These are phyloP conservation scores for Sporothrix mexicana DNA, from an alignment of 2,329 filamentous ascomycete species.

Conservation along the genomic window DNA sequence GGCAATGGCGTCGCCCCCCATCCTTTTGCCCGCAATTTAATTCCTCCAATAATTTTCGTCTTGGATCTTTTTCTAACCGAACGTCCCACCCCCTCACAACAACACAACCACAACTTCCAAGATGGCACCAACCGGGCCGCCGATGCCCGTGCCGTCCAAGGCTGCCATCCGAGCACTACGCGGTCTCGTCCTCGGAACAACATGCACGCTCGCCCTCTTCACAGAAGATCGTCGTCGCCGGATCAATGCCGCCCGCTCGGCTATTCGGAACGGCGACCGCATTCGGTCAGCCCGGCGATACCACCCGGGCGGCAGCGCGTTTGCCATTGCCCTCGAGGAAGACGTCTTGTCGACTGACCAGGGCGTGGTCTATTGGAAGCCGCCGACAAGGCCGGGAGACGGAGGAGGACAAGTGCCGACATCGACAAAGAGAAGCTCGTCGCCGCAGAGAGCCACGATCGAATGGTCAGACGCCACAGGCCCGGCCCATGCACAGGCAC, in stretches of 20 bases:
- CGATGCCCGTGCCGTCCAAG: slow-evolving; percentile 53
- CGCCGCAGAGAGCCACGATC: background rate
- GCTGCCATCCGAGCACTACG: slow-evolving; percentile 53
- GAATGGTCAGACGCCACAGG: background rate
- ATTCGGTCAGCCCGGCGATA: slow-evolving; percentile 50
- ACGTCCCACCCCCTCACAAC: background rate
- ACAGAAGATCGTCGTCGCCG: slow-evolving; percentile 54
- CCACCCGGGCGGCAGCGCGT: slow-evolving; percentile 42
- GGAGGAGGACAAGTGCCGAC: no score
- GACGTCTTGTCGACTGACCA: slow-evolving; percentile 35
- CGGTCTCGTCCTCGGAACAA: slow-evolving; percentile 53
- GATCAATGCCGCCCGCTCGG: slow-evolving; percentile 49
- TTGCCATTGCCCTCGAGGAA: slow-evolving; percentile 40
- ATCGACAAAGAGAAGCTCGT: background rate
- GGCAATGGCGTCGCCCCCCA: slow-evolving; percentile 14
- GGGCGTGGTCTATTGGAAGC: slow-evolving; percentile 28
- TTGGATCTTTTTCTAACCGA: no score
- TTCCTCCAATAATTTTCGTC: background rate
- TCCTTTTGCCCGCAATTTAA: slow-evolving; percentile 17
- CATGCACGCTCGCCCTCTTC: slow-evolving; percentile 52
- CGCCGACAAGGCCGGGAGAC: background rate
- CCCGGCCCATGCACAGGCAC: background rate
- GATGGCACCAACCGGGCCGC: slow-evolving; percentile 42
- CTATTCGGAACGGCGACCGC: slow-evolving; percentile 49
- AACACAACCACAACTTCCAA: background rate